Evolutionary conservation across 163 green algal genomes (phyloP), one percentile per base, ranked within the genome.

Genomic region (Scenedesmus sp.): DNA sequence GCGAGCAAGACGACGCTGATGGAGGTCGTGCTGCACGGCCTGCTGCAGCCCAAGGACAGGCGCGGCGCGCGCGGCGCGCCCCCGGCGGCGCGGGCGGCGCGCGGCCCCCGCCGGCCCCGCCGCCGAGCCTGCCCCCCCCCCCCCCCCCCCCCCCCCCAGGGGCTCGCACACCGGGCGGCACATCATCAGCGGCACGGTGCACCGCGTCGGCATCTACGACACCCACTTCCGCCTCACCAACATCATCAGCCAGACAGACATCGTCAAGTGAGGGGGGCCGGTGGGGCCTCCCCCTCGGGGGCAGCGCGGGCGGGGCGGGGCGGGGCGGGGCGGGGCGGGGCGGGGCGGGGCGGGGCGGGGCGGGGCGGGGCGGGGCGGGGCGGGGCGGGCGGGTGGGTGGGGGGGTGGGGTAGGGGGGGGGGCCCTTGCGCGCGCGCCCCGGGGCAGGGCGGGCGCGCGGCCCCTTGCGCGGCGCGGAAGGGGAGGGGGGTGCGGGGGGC

Each of bases 231-330:
- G 74, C 18, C 84, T 96, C 53, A 90, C 80, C 2, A 78, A 88
- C 69, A 87, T 96, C 65, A 86, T 96, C 60, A 89, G 72, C 54
- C 91, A 96, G 75, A 89, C 85, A 11, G 92, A 96, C 76, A 89
- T 96, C 24, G 82, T 92, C 57, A 89, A 85, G 81, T 90, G 78
- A 70, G 66, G 10, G 7, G 39, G 7, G 39, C 39, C 39, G 39
- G 39, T n/a, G n/a, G n/a, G n/a, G n/a, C n/a, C n/a, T n/a, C n/a
- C n/a, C n/a, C n/a, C n/a, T n/a, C n/a, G n/a, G n/a, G n/a, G n/a
- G n/a, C n/a, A n/a, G n/a, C n/a, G n/a, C n/a, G n/a, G n/a, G n/a
- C n/a, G n/a, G n/a, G n/a, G n/a, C n/a, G n/a, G n/a, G n/a, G n/a
- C n/a, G n/a, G n/a, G n/a, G n/a, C n/a, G n/a, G n/a, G n/a, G n/a